Evolutionary conservation across 2,329 filamentous ascomycete genomes (phyloP), one percentile per base, ranked within the genome.

Genomic region (Cladophialophora exuberans): DNA sequence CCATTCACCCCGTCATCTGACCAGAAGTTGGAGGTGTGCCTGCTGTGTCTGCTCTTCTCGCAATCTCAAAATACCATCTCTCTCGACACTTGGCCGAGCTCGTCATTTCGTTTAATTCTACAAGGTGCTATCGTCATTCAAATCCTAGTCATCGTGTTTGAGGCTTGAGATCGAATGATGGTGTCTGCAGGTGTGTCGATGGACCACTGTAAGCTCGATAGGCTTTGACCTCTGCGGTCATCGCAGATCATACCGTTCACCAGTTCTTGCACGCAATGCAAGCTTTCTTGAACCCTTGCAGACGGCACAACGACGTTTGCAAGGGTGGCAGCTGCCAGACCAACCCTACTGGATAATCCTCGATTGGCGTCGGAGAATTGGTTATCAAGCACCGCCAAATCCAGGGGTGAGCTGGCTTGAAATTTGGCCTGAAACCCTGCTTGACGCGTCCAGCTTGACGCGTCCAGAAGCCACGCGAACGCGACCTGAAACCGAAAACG

Each of bases 351-450:
- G 18, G 47, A 51, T 42, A 51, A 42, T 6, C 43, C 31, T 51
- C 47, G 47, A 51, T 47, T 56, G 43, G 47, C 46, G 44, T 36
- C 56, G 56, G 56, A 56, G 48, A 56, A 46, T 59, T 59, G 38
- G 35, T 36, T 41, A 47, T 56, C 33, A 17, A 36, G 35, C 9
- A 23, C 38, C 46, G 20, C 23, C 26, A 31, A 42, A 33, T 42
- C 43, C 25, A 51, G 38, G 47, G 47, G 35, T 51, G 47, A 43
- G 47, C 46, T 49, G 35, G 3, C 45, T 22, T 30, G 45, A 20
- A 48, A 36, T 36, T 48, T 38, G 45, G 33, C 45, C 20, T 22
- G 28, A n/a, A 6, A 7, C 7, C 23, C 10, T 15, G 22, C 15
- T 18, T 20, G 17, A n/a, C 11, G 5, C 17, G 47, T 18, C 41